A percentile compares a stretch with the other conserved stretches of the same genome.
Conservation (phyloP, 1,284 basidiomycete genomes). For the Mycena sp. region DNA sequence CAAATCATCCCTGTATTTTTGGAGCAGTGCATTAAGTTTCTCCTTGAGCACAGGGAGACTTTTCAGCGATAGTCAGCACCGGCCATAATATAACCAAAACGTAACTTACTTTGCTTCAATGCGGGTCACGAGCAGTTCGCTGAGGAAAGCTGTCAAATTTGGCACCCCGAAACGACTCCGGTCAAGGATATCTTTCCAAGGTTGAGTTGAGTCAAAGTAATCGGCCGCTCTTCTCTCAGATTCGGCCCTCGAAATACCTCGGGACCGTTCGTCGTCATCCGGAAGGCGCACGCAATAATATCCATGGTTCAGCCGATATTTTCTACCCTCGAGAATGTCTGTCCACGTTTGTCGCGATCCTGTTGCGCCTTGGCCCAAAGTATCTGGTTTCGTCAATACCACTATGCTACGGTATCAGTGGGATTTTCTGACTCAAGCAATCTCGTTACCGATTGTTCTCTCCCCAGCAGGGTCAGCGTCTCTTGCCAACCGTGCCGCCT, state of each 20-base stretch:
- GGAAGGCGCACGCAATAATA: slow-evolving; percentile 77
- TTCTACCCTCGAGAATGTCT: slow-evolving; percentile 60
- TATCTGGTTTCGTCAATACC: slow-evolving; percentile 75
- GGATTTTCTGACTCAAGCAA: neutral
- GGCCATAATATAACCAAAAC: too few species aligned
- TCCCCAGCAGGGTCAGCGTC: slow-evolving; percentile 59
- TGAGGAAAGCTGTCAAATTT: slow-evolving; percentile 63
- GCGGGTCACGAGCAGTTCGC: slow-evolving; percentile 57
- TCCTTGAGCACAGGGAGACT: slow-evolving; percentile 55
- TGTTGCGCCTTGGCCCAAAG: slow-evolving; percentile 54
- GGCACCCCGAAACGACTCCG: slow-evolving; percentile 62
- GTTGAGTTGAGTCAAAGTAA: slow-evolving; percentile 59
- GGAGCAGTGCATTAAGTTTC: slow-evolving; percentile 50
- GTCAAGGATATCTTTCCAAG: slow-evolving; percentile 59
- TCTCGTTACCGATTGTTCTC: slow-evolving; percentile 64
- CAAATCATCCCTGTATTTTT: slow-evolving; percentile 47
- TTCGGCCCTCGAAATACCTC: slow-evolving; percentile 45
- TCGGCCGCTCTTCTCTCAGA: slow-evolving; percentile 50
- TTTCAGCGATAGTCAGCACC: too few species aligned
- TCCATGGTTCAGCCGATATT: slow-evolving; percentile 59
- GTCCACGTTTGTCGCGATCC: slow-evolving; percentile 56
- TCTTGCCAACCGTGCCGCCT: slow-evolving; percentile 61
- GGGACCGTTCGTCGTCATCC: slow-evolving; percentile 61
- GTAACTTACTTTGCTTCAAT: slow-evolving; percentile 61
- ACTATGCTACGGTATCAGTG: slow-evolving; percentile 43